Evolutionary conservation across 2,329 filamentous ascomycete genomes (phyloP), one percentile per base, ranked within the genome.

Genomic region (Fusarium drepaniforme): DNA sequence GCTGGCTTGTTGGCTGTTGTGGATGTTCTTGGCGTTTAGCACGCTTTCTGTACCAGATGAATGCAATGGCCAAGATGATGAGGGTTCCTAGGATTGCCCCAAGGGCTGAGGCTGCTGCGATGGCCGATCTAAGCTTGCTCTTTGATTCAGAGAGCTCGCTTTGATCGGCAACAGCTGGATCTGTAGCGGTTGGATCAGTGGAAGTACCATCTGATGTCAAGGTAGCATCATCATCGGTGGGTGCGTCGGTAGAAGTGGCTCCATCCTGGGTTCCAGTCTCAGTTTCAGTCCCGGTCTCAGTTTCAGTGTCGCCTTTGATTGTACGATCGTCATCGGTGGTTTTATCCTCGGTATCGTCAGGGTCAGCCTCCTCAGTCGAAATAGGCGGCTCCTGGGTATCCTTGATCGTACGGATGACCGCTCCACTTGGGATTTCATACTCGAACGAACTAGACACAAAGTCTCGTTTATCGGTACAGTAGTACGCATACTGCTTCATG

Each of bases 401-500:
- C 12, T 33, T 56, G 61, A 37, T 38, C 8, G 44, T 64, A 18
- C 51, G 63, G n/a, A 49, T 66, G 15, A 66, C 30, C 3, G 53
- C 40, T 1, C 56, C 51, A 8, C n/a, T n/a, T 1, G 64, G 64
- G 11, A 66, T 25, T 16, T 46, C 25, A 18, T 66, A 66, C 2
- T 15, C 23, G 18, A 60, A 51, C 1, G 64, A 44, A 8, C 25
- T 58, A 6, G 33, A 35, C 13, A 35, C 33, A 13, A 35, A 13
- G 6, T 35, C 33, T 3, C 33, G 33, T 15, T 35, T 35, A 21
- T 35, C 63, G 38, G 33, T 35, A 13, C 63, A 66, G 25, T 66
- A 66, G n/a, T 35, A 57, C 1, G 18, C 53, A 16, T 66, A 66
- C 25, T 66, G 30, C n/a, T 38, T 35, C 63, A 66, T 66, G 6